phyloP scores from a whole-genome alignment of 2,329 filamentous ascomycete genomes.

The Alternaria consortialis region DNA sequence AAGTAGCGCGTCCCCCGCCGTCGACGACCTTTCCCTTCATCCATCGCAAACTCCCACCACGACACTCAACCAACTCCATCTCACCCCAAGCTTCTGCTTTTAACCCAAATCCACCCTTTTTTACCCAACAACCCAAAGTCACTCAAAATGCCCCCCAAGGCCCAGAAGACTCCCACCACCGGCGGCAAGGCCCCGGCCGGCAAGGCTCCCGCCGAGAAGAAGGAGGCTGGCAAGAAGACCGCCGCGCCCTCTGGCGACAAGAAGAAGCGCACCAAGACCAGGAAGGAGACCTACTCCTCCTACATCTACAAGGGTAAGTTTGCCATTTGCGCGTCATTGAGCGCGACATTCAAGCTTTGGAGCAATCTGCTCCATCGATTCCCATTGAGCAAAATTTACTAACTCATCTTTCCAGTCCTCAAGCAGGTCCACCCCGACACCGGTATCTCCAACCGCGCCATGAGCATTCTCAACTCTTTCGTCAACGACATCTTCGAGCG shows the following conservation, averaged over 20 bases:
- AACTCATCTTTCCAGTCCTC: constrained; percentile 73
- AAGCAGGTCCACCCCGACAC: constrained; percentile 99
- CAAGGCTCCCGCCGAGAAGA: constrained; percentile 92
- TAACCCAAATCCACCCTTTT: constrained; percentile 23
- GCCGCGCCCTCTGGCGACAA: constrained; percentile 90
- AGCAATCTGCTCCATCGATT: neutral
- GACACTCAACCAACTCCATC: constrained; percentile 34
- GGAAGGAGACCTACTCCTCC: constrained; percentile 99
- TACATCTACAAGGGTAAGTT: constrained; percentile 99
- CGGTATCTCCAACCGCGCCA: constrained; percentile 99
- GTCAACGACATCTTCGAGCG: constrained; percentile 99
- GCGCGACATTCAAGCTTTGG: constrained; percentile 8
- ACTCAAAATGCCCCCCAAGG: constrained; percentile 92
- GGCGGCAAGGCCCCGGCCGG: constrained; percentile 90
- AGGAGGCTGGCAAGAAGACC: constrained; percentile 99
- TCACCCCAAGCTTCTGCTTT: constrained; percentile 22
- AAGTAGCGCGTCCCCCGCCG: constrained; percentile 54
- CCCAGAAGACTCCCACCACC: constrained; percentile 95
- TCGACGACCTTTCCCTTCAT: constrained; percentile 50
- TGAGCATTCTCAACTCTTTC: constrained; percentile 99
- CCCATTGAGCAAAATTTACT: constrained; percentile 29
- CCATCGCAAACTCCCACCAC: constrained; percentile 53
- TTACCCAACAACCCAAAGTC: constrained; percentile 15
- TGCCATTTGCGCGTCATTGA: constrained; percentile 21
- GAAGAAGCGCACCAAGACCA: constrained; percentile 99